These are phyloP conservation scores for Porphyrellus cyaneotinctus DNA, from an alignment of 768 basidiomycete species.

Conservation along the genomic window DNA sequence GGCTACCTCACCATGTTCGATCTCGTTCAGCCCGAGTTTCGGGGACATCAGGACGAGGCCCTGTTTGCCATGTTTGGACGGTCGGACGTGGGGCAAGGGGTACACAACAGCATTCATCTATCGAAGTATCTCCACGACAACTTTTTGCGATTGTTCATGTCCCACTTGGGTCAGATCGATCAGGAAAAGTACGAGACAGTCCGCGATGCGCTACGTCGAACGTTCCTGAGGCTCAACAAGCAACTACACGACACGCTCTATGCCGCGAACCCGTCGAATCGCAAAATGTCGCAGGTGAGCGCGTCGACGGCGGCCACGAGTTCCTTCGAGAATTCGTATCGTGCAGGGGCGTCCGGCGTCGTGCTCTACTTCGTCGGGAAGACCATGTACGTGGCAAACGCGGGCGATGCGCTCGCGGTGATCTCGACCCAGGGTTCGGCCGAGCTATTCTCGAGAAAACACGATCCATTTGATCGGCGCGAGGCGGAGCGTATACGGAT, in stretches of 20 bases:
- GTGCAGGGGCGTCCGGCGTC: conserved; percentile 78
- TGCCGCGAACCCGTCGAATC: conserved; percentile 34
- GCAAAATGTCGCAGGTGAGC: conserved; percentile 76
- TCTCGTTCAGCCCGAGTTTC: conserved; percentile 84
- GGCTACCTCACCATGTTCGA: conserved; percentile 88
- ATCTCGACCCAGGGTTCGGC: conserved; percentile 75
- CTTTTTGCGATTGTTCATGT: conserved; percentile 60
- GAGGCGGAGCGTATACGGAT: conserved; percentile 86
- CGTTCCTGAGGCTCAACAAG: conserved; percentile 86
- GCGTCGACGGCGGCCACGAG: conserved; percentile 33
- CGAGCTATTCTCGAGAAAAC: conserved; percentile 67
- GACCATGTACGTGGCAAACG: conserved; percentile 86
- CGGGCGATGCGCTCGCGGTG: conserved; percentile 84
- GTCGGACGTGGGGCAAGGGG: conserved; percentile 42
- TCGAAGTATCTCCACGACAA: conserved; percentile 83
- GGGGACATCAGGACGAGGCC: conserved; percentile 70
- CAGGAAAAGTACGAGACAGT: conserved; percentile 47
- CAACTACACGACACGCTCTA: conserved; percentile 67
- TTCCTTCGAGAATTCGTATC: conserved; percentile 46
- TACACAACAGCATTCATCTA: conserved; percentile 54
- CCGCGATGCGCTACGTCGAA: conserved; percentile 74
- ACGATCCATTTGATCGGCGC: conserved; percentile 83
- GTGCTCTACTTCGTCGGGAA: conserved; percentile 80
- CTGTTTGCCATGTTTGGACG: conserved; percentile 97
- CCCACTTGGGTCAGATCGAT: conserved; percentile 48